These are phyloP conservation scores for Cercospora sojina DNA, from an alignment of 2,329 filamentous ascomycete genomes.

Conservation along the genomic window DNA sequence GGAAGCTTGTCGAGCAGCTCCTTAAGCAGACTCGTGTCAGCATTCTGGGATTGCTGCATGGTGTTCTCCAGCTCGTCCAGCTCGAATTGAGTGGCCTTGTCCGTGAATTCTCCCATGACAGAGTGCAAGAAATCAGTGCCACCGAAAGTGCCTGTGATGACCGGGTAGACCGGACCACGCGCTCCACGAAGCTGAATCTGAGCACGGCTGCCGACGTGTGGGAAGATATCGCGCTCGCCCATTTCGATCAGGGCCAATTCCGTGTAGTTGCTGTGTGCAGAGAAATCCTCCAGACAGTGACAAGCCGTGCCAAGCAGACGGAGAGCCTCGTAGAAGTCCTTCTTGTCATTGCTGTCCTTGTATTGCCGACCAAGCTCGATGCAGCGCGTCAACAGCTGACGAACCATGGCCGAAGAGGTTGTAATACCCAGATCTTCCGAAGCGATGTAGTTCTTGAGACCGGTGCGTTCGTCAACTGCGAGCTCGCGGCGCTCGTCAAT, in stretches of 20 bases:
- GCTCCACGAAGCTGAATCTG: constrained; percentile 67
- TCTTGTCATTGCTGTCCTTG: constrained; percentile 62
- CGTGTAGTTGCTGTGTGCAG: constrained; percentile 90
- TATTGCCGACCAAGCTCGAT: constrained; percentile 81
- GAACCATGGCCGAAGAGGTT: constrained; percentile 76
- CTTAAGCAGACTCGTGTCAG: constrained; percentile 72
- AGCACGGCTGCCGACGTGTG: constrained; percentile 79
- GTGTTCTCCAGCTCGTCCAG: constrained; percentile 85
- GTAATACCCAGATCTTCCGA: constrained; percentile 76
- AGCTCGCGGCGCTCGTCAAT: constrained; percentile 78
- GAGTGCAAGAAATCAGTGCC: constrained; percentile 80
- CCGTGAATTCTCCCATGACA: constrained; percentile 74
- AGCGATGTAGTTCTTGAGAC: constrained; percentile 86
- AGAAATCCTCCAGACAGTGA: constrained; percentile 89
- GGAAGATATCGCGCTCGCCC: constrained; percentile 77
- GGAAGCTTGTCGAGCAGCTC: constrained; percentile 81
- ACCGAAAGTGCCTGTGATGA: constrained; percentile 89
- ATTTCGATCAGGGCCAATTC: constrained; percentile 86
- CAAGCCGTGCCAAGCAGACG: constrained; percentile 82
- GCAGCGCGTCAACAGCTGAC: constrained; percentile 68
- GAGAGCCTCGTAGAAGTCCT: constrained; percentile 83
- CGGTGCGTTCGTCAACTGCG: constrained; percentile 64
- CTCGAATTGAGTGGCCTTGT: constrained; percentile 89
- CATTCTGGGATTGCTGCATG: constrained; percentile 61
- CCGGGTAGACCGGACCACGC: constrained; percentile 67